A percentile compares a stretch with the other conserved stretches of the same genome.
Conservation (phyloP, 352 stramenopile species). For the Globisporangium nodosum region DNA sequence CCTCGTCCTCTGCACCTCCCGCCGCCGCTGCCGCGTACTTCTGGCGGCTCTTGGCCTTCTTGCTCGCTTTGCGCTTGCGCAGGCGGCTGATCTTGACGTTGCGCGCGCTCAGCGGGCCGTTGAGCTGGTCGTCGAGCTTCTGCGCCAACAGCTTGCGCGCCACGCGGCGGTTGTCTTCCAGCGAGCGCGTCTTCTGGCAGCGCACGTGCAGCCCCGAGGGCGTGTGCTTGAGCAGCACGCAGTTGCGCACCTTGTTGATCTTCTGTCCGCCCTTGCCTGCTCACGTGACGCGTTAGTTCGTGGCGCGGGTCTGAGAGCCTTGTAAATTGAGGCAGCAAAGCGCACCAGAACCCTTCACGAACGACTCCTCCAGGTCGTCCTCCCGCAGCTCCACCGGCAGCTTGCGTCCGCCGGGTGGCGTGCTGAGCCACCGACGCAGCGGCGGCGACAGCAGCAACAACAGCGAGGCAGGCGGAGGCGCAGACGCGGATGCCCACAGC, state of each 20-base stretch:
- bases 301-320: too few relatives aligned
- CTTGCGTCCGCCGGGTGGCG: background rate
- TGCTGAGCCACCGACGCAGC: conserved; percentile 2
- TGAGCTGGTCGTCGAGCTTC: conserved; percentile 74
- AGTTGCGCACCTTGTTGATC: conserved; percentile 91
- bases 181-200: conserved; percentile 75
- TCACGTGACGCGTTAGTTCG: background rate
- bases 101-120: conserved; percentile 49
- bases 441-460: background rate
- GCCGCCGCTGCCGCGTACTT: conserved; percentile 33
- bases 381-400: conserved; percentile 39
- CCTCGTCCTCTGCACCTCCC: conserved; percentile 7
- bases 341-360: conserved; percentile 80
- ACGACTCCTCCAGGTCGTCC: conserved; percentile 71
- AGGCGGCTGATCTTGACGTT: conserved; percentile 64
- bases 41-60: conserved; percentile 43
- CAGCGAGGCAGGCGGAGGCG: background rate
- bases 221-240: conserved; percentile 80
- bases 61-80: conserved; percentile 61
- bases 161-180: conserved; percentile 73
- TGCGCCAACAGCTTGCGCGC: conserved; percentile 63
- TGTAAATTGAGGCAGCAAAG: background rate
- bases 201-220: conserved; percentile 73
- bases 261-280: conserved; percentile 84
- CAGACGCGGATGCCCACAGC: background rate